Base-by-base conservation (phyloP, 805 yeast species). In the Candida orba region DNA sequence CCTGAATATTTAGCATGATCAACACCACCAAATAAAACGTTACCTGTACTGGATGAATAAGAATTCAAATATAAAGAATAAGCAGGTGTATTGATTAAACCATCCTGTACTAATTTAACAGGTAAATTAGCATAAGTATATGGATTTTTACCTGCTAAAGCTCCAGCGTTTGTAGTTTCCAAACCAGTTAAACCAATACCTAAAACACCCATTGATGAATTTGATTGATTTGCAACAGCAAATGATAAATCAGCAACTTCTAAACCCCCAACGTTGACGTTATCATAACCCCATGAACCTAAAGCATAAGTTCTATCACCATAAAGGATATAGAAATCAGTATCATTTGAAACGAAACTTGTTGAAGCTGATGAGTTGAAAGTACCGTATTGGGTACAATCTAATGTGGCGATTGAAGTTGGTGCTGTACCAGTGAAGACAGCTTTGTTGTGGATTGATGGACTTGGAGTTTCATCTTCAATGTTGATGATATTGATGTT, bases 161-260 rank as follows among this genome's bases (percentile, higher is more conserved):
- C 39, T 20, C 66, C 66, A 1, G 72, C 56, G 47, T 68, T 66
- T 1, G 91, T 83, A 4, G 76, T 68, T 61, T 89, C 95, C 43
- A 84, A 69, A 13, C 79, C 84, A 6, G 76, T 64, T 40, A 84
- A 68, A 10, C 93, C 91, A 49, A 85, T 76, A 24, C 90, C 89
- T 35, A 85, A 62, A 23, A 86, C 91, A 44, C 95, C 91, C 37
- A 63, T 63, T 8, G 77, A 60, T 4, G 90, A 78, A 48, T 78
- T 76, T 2, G 87, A 75, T 31, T 62, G 60, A 56, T 78, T 77
- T 3, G 85, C 95, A 22, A 88, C 78, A 2, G 95, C 96, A 60
- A 89, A 73, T 6, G 87, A 76, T 27, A 84, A 64, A 44, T 68
- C 65, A 0, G 67, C 55, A 13, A 87, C 69, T 4, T 73, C 66